Evolutionary conservation across 2,329 filamentous ascomycete genomes (phyloP), one percentile per base, ranked within the genome.

Genomic region (Acrocalymma vagum): DNA sequence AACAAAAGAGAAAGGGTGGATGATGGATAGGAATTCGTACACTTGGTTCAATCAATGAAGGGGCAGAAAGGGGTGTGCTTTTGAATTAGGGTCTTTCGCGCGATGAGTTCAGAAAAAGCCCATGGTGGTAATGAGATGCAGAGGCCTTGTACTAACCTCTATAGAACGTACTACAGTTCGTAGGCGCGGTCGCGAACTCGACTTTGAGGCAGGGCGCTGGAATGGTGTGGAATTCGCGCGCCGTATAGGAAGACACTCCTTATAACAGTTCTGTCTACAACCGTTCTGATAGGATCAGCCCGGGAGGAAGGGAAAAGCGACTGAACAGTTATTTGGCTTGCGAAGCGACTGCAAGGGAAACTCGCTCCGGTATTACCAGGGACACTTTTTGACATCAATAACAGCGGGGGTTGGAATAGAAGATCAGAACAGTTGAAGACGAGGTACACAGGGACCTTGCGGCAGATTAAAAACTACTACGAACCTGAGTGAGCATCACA

Each of bases 31-130:
- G 6, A 14, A 8, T 29, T 16, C 14, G 18, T n/a, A 18, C 18
- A n/a, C 18, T 25, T 31, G 35, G 31, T 43, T 34, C 39, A 45
- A 46, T 42, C 42, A 39, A 38, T 38, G 46, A 45, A 50, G 52
- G 56, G 41, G 51, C 49, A 49, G 30, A 41, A 23, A n/a, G n/a
- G 54, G 58, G 60, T 43, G 42, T 40, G 51, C 46, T 63, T 66
- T 60, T 65, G 56, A 67, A 66, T 62, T 53, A 58, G 53, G 53
- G 51, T 59, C 47, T 60, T 62, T 55, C 38, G 44, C 46, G 48
- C 26, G 39, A 41, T 36, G 25, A 36, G 41, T 24, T 38, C 38
- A 33, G 38, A 25, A 40, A 34, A 51, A 45, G 46, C 42, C 48
- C 47, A 39, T 41, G 44, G 61, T 62, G 53, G 58, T 55, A 48